phyloP scores from a whole-genome alignment of 2,329 filamentous ascomycete species.

The Colletotrichum lentis region DNA sequence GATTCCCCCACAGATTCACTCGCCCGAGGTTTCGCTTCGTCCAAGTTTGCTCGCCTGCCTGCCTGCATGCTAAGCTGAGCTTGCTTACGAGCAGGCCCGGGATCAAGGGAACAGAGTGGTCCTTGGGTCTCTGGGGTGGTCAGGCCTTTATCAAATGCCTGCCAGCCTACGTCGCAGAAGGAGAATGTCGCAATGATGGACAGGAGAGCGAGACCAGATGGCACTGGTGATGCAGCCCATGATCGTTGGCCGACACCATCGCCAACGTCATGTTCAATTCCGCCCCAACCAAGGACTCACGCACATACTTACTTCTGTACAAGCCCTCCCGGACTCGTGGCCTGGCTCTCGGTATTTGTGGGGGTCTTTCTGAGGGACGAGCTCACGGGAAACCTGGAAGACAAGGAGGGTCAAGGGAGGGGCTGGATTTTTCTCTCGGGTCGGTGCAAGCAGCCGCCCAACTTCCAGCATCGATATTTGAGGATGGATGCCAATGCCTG shows the following conservation, averaged over 20 bases:
- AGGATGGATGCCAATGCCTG: not conserved
- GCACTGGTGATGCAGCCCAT: conserved; percentile 21
- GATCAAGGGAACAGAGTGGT: too few species aligned
- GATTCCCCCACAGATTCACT: not conserved
- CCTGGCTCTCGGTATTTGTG: not conserved
- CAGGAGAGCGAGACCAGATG: not conserved
- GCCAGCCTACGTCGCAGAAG: conserved; percentile 12
- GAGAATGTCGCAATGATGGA: not conserved
- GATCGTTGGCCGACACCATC: conserved; percentile 13
- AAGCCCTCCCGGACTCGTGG: not conserved
- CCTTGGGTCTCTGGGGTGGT: not conserved
- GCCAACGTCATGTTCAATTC: not conserved
- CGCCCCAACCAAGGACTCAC: not conserved
- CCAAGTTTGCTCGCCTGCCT: conserved; percentile 1
- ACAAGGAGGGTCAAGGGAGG: not conserved
- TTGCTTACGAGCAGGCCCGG: not conserved
- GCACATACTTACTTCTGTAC: not conserved
- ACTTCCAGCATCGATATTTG: not conserved
- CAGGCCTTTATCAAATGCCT: not conserved
- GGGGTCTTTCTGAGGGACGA: not conserved
- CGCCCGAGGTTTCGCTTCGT: not conserved
- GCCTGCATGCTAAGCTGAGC: too few species aligned
- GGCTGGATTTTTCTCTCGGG: not conserved
- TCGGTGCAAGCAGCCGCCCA: conserved; percentile 2
- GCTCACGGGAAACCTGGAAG: not conserved